A percentile compares a stretch with the other conserved stretches of the same genome.
These are phyloP conservation scores for Zopfochytrium polystomum DNA, from an alignment of 371 early-diverging fungal genomes.

Conservation along the genomic window DNA sequence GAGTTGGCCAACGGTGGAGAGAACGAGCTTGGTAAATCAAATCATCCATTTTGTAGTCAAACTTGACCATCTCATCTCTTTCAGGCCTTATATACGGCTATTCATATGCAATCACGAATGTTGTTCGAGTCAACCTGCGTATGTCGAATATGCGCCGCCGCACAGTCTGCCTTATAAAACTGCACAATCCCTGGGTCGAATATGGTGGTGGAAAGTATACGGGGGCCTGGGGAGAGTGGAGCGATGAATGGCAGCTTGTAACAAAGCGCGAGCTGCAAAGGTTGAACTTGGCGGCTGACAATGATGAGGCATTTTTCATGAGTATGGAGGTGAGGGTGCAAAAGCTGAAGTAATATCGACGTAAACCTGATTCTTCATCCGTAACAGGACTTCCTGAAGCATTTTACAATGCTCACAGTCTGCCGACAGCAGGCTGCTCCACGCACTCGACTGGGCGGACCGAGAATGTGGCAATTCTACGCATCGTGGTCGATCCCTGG, in stretches of 20 bases:
- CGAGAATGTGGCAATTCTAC: constrained; percentile 1
- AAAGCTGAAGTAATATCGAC: neutral
- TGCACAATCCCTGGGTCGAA: constrained; percentile 53
- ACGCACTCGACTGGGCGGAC: neutral
- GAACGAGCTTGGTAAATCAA: constrained; percentile 21
- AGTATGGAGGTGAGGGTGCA: constrained; percentile 26
- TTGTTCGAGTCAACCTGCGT: constrained; percentile 29
- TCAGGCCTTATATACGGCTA: constrained; percentile 25
- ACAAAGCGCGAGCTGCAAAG: constrained; percentile 28
- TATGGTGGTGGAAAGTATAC: constrained; percentile 32
- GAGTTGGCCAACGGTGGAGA: constrained; percentile 7
- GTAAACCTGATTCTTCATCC: neutral
- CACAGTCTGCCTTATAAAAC: constrained; percentile 30
- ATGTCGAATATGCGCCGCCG: constrained; percentile 31
- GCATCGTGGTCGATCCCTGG: constrained; percentile 2
- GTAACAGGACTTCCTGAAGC: constrained; percentile 27
- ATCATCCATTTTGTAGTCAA: neutral
- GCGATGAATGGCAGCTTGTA: constrained; percentile 34
- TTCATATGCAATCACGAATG: constrained; percentile 37
- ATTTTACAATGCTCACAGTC: constrained; percentile 31
- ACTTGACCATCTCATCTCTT: neutral
- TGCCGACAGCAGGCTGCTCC: constrained; percentile 25
- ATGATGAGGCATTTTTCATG: constrained; percentile 34
- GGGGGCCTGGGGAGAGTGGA: constrained; percentile 49
- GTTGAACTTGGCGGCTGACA: constrained; percentile 16